Base-by-base conservation (phyloP, 108 stramenopile genomes). In the Skeletonema potamos region DNA sequence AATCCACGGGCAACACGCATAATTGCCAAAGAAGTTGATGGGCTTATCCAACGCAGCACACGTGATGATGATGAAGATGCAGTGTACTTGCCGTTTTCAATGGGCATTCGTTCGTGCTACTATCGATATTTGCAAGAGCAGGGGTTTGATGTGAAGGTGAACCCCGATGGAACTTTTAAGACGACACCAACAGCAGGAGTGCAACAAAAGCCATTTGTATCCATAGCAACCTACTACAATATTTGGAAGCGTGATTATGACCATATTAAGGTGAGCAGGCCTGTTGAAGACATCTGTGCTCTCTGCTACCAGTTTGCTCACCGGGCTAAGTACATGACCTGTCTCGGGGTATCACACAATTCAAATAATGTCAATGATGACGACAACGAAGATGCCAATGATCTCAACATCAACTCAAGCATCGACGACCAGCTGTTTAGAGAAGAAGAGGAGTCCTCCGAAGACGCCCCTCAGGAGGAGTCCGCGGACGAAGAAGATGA, bases 261-360 rank as follows among this genome's bases (percentile, higher is more conserved):
- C 6, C 62, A 70, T 12, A 36, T 77, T 11, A 71, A 64, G 57
- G 58, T 77, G n/a, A 62, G 58, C n/a, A 33, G 27, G n/a, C 68
- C 68, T 0, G 8, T 29, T 3, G 75, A 76, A 33, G 76, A 77
- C n/a, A 70, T 77, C 0, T 77, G 76, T 28, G 12, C 39, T n/a
- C 28, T 43, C 2, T 77, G 69, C 30, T 17, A 12, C 29, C 7
- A 39, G 28, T 56, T 57, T 34, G 58, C 34, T 7, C 27, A 27
- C 8, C 55, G 24, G 18, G 27, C 37, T 27, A 26, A 68, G 4
- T 26, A 56, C 27, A 10, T 4, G 4, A 26, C 32, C 43, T n/a
- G n/a, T n/a, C n/a, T n/a, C n/a, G n/a, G n/a, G n/a, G n/a, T n/a
- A n/a, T n/a, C n/a, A n/a, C n/a, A n/a, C n/a, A n/a, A n/a, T n/a